Evolutionary conservation across 768 basidiomycete genomes (phyloP).

Genomic region (Mycena vulgaris): DNA sequence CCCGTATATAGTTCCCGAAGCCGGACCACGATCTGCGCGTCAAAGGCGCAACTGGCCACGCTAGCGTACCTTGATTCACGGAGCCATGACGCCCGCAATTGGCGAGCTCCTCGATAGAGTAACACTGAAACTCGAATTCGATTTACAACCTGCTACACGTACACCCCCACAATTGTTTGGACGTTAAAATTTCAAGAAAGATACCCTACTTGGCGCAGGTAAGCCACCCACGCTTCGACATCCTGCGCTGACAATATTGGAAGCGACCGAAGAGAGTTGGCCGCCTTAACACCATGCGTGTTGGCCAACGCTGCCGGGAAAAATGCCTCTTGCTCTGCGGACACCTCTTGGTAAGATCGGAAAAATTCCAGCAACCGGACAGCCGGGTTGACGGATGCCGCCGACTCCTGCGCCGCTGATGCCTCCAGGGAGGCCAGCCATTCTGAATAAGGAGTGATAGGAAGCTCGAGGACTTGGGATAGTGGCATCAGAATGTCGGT

Average conservation of each 20-base stretch:
- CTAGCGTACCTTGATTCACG: too few relatives aligned
- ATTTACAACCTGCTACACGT: too few relatives aligned
- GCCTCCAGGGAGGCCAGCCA: slow-evolving; percentile 11
- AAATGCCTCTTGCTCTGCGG: slow-evolving; percentile 4
- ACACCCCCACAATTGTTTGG: too few relatives aligned
- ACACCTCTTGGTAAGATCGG: neutral
- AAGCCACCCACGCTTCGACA: neutral
- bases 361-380: slow-evolving; percentile 19
- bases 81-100: too few relatives aligned
- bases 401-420: neutral
- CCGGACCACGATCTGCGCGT: too few relatives aligned
- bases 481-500: neutral
- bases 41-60: too few relatives aligned
- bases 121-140: too few relatives aligned
- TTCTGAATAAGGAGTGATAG: neutral
- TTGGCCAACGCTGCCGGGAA: neutral
- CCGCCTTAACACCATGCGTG: neutral
- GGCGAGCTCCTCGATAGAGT: too few relatives aligned
- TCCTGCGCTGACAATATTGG: neutral
- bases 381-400: slow-evolving; percentile 1
- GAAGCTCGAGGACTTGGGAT: neutral
- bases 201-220: slow-evolving; percentile 3
- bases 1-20: too few relatives aligned
- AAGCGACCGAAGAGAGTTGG: neutral
- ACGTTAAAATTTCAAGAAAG: too few relatives aligned